Conservation (phyloP, 2,329 filamentous ascomycete genomes). For the Xylariaceae sp. region DNA sequence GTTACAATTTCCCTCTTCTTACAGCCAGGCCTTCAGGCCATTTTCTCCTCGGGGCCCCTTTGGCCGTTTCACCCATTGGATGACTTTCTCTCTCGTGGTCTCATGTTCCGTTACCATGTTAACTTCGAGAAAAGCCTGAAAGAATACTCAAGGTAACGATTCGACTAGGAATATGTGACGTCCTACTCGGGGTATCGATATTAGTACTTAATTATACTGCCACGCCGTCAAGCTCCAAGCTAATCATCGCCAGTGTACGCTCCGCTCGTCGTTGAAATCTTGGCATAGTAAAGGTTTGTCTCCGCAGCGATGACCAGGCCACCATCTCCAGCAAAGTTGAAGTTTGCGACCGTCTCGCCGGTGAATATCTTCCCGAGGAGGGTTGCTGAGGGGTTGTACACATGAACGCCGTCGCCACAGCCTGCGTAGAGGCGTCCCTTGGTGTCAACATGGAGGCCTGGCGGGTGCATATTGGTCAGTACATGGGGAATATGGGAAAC, state of each 20-base stretch:
- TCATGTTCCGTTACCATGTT: too few relatives aligned
- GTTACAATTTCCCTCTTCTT: too few relatives aligned
- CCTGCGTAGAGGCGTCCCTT: conserved; percentile 51
- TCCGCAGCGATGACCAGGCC: conserved; percentile 39
- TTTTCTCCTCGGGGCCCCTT: too few relatives aligned
- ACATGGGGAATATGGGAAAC: conserved; percentile 21
- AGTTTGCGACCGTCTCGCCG: conserved; percentile 41
- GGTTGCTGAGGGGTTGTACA: conserved; percentile 43
- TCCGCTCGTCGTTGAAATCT: conserved; percentile 25
- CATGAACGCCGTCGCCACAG: conserved; percentile 46
- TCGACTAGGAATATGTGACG: too few relatives aligned
- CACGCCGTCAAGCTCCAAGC: neutral
- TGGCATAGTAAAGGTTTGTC: conserved; percentile 37
- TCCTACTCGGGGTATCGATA: too few relatives aligned
- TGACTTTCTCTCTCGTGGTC: too few relatives aligned
- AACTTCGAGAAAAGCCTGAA: too few relatives aligned
- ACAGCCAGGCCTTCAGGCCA: too few relatives aligned
- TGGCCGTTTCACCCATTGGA: too few relatives aligned
- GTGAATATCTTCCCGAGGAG: conserved; percentile 54
- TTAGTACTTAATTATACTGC: too few relatives aligned
- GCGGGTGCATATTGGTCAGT: conserved; percentile 33
- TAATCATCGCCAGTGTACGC: conserved; percentile 9
- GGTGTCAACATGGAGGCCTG: conserved; percentile 49
- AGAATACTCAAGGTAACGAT: too few relatives aligned
- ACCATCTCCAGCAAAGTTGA: conserved; percentile 41